Evolutionary conservation across 192 early-diverging fungal genomes (phyloP), one percentile per base, ranked within the genome.

Genomic region (Podila clonocystis): DNA sequence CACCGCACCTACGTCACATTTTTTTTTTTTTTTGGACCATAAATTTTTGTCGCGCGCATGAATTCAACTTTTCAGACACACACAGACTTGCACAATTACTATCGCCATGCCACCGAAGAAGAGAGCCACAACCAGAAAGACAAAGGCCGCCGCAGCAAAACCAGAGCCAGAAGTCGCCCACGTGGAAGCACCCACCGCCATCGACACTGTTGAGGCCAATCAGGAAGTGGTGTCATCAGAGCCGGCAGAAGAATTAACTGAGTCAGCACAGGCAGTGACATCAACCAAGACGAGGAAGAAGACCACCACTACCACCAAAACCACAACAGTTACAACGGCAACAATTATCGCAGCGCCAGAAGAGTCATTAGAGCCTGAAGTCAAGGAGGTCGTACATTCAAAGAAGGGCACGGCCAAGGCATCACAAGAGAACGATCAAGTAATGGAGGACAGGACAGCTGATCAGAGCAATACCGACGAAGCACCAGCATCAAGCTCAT

Each of bases 71-170:
- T 50, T 31, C 60, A 29, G 24, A 20, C 38, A 33, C n/a, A 12
- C 70, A 48, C 26, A 31, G 29, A 38, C 19, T 55, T 50, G 2
- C 26, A 9, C 19, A 38, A 6, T 17, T 63, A 29, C 28, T 15
- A 63, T 49, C 52, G 52, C 22, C 20, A 80, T 69, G 61, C 77
- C 77, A 59, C 68, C 77, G 20, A 80, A 73, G 38, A 80, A 52
- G 36, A 80, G 61, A 30, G 59, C 76, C 34, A 29, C 62, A 6
- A 38, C 61, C 24, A 63, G 59, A 41, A 80, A 80, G 60, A 69
- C 59, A 20, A 80, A 80, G 58, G 77, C 70, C 34, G 49, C 2
- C 5, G 59, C 30, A 5, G 59, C 13, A 24, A 30, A 20, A 24
- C 8, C 29, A 61, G 59, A 61, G 52, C 20, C 52, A 61, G 30